Conservation (phyloP, 495 filamentous ascomycete genomes). For the Tuber calosporum region DNA sequence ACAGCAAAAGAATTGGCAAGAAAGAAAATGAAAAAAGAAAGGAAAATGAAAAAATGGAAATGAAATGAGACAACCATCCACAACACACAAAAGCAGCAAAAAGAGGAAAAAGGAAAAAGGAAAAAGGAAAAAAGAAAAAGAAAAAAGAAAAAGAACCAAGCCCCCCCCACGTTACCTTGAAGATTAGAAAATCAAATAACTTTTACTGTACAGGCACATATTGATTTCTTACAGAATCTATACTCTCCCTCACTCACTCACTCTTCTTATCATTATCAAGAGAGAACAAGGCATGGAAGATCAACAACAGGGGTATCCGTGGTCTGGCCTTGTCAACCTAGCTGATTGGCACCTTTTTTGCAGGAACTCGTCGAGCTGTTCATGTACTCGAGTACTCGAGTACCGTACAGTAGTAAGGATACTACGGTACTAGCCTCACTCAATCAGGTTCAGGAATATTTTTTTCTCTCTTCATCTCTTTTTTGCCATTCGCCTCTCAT, state of each 20-base stretch:
- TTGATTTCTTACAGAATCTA: background rate
- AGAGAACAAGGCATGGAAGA: background rate
- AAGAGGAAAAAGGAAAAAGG: background rate
- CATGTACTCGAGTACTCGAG: too few relatives aligned
- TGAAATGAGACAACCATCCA: background rate
- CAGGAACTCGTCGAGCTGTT: background rate
- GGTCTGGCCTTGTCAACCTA: background rate
- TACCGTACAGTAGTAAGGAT: background rate
- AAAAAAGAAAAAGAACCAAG: background rate
- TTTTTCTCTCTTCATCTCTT: background rate
- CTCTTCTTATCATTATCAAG: constrained; percentile 1
- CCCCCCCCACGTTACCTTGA: background rate
- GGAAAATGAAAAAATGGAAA: too few relatives aligned
- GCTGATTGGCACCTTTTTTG: background rate
- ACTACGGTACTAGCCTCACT: background rate
- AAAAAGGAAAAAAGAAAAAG: background rate
- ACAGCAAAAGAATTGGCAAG: too few relatives aligned
- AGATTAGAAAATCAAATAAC: background rate
- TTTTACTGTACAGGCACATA: background rate
- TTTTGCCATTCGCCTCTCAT: background rate
- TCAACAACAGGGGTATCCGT: background rate
- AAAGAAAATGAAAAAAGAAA: background rate
- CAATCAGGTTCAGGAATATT: background rate
- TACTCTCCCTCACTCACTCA: background rate
- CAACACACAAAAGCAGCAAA: background rate